Percentiles rank a stretch among this genome's conserved stretches.
Conservation (phyloP, 768 basidiomycete species). For the Naematelia encephala region DNA sequence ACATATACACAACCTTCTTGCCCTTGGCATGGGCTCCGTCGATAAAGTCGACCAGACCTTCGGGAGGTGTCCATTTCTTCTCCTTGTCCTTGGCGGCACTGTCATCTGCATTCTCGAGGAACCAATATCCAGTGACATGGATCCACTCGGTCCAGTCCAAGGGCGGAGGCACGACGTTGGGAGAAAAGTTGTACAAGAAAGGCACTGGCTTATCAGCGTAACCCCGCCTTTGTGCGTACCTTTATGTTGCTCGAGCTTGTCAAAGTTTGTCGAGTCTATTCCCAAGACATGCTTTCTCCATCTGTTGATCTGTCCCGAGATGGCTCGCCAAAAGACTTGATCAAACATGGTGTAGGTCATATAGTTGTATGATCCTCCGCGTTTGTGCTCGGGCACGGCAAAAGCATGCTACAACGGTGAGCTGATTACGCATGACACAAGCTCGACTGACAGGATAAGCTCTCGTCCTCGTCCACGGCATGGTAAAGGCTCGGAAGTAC, state of each 20-base stretch:
- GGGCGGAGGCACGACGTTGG: slow-evolving; percentile 82
- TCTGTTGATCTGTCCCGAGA: slow-evolving; percentile 86
- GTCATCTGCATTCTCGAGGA: slow-evolving; percentile 87
- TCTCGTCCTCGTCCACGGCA: slow-evolving; percentile 95
- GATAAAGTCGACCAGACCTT: slow-evolving; percentile 76
- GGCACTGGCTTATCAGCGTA: slow-evolving; percentile 58
- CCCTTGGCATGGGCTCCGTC: slow-evolving; percentile 66
- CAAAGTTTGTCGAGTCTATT: slow-evolving; percentile 76
- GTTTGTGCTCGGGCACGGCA: slow-evolving; percentile 94
- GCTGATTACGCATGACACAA: not conserved
- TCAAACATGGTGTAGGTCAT: slow-evolving; percentile 98
- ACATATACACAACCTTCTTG: slow-evolving; percentile 91
- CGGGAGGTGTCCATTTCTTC: slow-evolving; percentile 71
- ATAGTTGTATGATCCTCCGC: slow-evolving; percentile 97
- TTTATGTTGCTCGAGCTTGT: slow-evolving; percentile 96
- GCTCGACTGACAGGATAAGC: slow-evolving; percentile 65
- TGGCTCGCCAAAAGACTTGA: slow-evolving; percentile 81
- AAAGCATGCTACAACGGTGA: slow-evolving; percentile 67
- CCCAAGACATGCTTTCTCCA: slow-evolving; percentile 78
- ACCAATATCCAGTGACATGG: slow-evolving; percentile 77
- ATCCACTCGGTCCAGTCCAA: slow-evolving; percentile 99
- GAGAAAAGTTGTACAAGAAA: slow-evolving; percentile 96
- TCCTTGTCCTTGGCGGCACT: slow-evolving; percentile 62
- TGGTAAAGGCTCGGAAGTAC: slow-evolving; percentile 92
- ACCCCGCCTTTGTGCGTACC: slow-evolving; percentile 12